Base-by-base conservation (phyloP, 805 yeast species). In the Candida berthetii region DNA sequence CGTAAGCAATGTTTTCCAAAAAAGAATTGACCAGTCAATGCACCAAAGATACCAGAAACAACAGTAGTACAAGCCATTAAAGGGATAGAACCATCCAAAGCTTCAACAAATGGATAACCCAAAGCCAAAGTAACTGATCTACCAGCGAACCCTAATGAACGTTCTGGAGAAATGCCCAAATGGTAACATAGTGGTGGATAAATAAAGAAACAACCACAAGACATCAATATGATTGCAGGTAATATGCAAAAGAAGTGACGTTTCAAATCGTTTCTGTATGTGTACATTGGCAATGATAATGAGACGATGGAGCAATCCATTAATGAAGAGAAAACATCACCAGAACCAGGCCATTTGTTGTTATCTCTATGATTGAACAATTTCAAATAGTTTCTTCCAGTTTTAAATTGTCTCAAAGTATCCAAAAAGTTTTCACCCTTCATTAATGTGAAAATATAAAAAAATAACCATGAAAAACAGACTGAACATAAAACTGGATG, bases 261-360 rank as follows among this genome's bases (percentile, higher is more conserved):
- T 24, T 65, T 58, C 46, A 85, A 70, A 50, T 85, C 95, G 14
- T 61, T 61, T 38, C 93, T 62, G 60, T 83, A 85, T 8, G 83
- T 75, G 59, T 73, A 85, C 87, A 85, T 82, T 3, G 95, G 89
- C 39, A 85, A 62, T 18, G 90, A 75, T 35, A 85, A 66, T 1
- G 91, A 76, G 1, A 83, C 89, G 59, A 85, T 85, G 2, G 88
- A 76, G 8, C 83, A 72, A 52, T 85, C 93, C 83, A 85, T 80
- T 48, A 85, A 58, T 0, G 89, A 73, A 6, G 80, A 57, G 32
- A 85, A 68, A 15, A 85, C 66, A 54, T 85, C 95, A 2, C 95
- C 95, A 13, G 90, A 85, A 0, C 95, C 95, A 1, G 95, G 93
- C 74, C 78, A 72, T 17, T 60, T 55, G 7, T 44, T 42, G 15